phyloP scores from a whole-genome alignment of 768 basidiomycete genomes.

The Sarcomyxa edulis region DNA sequence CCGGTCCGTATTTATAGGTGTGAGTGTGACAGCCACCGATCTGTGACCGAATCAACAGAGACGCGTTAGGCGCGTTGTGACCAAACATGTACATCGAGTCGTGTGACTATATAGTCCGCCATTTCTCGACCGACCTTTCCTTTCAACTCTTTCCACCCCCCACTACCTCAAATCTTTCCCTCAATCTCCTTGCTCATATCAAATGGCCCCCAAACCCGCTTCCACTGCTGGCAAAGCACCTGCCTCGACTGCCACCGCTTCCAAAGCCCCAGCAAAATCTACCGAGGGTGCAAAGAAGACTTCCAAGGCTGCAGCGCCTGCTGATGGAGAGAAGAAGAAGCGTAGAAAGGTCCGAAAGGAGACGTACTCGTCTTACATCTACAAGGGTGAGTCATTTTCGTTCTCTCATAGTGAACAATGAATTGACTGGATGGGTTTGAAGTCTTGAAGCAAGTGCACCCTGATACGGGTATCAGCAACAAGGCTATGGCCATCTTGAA shows the following conservation, averaged over 20 bases:
- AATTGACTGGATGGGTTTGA: constrained; percentile 78
- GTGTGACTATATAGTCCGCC: constrained; percentile 28
- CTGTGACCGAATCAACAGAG: constrained; percentile 22
- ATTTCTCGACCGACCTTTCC: constrained; percentile 11
- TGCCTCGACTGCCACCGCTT: constrained; percentile 53
- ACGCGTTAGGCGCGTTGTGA: constrained; percentile 26
- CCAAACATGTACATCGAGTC: constrained; percentile 31
- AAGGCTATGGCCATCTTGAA: constrained; percentile 82
- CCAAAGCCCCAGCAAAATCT: constrained; percentile 71
- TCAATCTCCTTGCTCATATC: constrained; percentile 8
- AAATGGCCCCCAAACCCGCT: constrained; percentile 68
- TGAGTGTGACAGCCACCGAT: constrained; percentile 16
- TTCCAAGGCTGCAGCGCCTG: constrained; percentile 54
- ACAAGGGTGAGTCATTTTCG: constrained; percentile 55
- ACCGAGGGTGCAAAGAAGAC: constrained; percentile 83
- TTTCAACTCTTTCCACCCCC: constrained; percentile 16
- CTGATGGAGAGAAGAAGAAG: constrained; percentile 82
- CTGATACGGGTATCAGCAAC: constrained; percentile 91
- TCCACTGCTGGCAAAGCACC: constrained; percentile 84
- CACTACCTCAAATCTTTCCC: constrained; percentile 7
- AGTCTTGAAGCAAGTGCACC: constrained; percentile 91
- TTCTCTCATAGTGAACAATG: background rate
- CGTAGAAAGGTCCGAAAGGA: constrained; percentile 83
- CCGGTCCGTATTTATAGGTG: constrained; percentile 20
- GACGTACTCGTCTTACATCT: constrained; percentile 91